These are phyloP conservation scores for Blastobotrys petasosporus DNA, from an alignment of 1,139 yeast species.

Conservation along the genomic window DNA sequence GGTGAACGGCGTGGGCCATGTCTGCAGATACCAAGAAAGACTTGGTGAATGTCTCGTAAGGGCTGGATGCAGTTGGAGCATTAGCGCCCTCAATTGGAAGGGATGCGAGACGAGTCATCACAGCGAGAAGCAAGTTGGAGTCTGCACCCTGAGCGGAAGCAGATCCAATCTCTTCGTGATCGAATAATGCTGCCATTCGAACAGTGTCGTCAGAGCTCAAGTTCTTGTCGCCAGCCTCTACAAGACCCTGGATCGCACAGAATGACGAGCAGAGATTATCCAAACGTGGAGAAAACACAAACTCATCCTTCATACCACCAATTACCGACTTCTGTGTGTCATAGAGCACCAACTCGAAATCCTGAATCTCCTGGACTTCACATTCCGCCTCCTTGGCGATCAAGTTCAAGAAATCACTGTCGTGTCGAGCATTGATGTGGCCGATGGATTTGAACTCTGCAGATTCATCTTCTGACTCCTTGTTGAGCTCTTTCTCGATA, in stretches of 20 bases:
- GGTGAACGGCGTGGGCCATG: slow-evolving; percentile 96
- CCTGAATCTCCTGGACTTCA: slow-evolving; percentile 56
- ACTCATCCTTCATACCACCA: slow-evolving; percentile 88
- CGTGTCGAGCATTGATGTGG: slow-evolving; percentile 67
- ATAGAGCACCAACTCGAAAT: slow-evolving; percentile 81
- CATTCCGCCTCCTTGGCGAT: slow-evolving; percentile 57
- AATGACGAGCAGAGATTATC: slow-evolving; percentile 88
- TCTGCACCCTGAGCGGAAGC: slow-evolving; percentile 95
- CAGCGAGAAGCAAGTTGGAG: slow-evolving; percentile 79
- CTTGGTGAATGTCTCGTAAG: slow-evolving; percentile 62
- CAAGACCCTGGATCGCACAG: slow-evolving; percentile 66
- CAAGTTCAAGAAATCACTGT: slow-evolving; percentile 57
- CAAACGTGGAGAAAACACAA: slow-evolving; percentile 86
- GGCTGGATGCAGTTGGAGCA: slow-evolving; percentile 34
- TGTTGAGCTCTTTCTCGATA: slow-evolving; percentile 34
- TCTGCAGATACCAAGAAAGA: slow-evolving; percentile 90
- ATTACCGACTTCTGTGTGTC: slow-evolving; percentile 78
- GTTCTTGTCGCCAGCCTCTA: slow-evolving; percentile 43
- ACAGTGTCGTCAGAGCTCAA: slow-evolving; percentile 50
- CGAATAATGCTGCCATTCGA: slow-evolving; percentile 73
- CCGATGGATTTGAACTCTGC: slow-evolving; percentile 63
- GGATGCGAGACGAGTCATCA: slow-evolving; percentile 59
- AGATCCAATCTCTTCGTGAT: slow-evolving; percentile 95
- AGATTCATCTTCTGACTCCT: slow-evolving; percentile 29
- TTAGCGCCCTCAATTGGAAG: slow-evolving; percentile 37